Conservation (phyloP, 306 rosid species). For the Astragalus membranaceus region DNA sequence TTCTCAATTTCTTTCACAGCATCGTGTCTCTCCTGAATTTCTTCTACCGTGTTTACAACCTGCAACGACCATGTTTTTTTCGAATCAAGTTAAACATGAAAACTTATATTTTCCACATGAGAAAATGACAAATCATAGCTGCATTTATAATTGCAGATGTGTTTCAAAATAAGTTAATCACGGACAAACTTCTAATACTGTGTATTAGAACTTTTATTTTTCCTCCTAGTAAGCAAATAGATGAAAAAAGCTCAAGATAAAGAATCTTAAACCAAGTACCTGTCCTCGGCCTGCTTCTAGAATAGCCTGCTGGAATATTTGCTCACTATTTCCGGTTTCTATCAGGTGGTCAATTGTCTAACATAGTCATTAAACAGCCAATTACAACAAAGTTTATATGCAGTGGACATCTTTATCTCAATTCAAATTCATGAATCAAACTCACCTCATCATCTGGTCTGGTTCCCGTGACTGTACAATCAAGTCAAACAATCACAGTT, state of each 20-base stretch:
- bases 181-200: not conserved
- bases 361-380: conserved; percentile 20
- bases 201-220: not conserved
- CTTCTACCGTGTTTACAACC: conserved; percentile 83
- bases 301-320: conserved; percentile 86
- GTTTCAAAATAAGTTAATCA: conserved; percentile 6
- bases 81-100: not conserved
- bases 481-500: conserved; percentile 23
- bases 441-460: conserved; percentile 97
- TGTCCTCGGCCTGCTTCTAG: conserved; percentile 87
- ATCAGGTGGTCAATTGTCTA: conserved; percentile 86
- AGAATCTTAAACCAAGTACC: conserved; percentile 36
- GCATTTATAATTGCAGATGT: not conserved
- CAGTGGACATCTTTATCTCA: not conserved
- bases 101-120: not conserved
- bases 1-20: conserved; percentile 90
- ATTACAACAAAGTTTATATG: conserved; percentile 25
- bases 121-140: not conserved
- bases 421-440: conserved; percentile 17
- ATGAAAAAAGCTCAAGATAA: not conserved
- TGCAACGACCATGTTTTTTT: conserved; percentile 29
- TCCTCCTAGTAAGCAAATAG: not conserved
- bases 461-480: conserved; percentile 72
- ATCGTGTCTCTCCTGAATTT: conserved; percentile 95
- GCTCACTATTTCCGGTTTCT: conserved; percentile 97